phyloP scores from a whole-genome alignment of 805 yeast genomes.

The Yamadazyma laniorum region DNA sequence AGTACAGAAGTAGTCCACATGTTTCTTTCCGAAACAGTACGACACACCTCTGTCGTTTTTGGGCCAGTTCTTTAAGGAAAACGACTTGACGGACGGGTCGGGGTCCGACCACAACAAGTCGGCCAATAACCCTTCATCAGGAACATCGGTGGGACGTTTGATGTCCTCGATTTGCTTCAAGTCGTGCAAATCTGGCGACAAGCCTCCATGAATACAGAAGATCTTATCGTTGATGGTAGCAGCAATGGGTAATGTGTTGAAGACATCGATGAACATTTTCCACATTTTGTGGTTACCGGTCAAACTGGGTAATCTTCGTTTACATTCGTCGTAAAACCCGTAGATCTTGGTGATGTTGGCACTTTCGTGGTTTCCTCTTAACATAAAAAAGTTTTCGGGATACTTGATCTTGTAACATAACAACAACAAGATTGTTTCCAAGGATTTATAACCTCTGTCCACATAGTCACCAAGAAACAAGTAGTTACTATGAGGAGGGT shows the following conservation, averaged over 20 bases:
- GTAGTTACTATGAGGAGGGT: slow-evolving; percentile 56
- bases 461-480: slow-evolving; percentile 59
- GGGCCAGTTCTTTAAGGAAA: slow-evolving; percentile 57
- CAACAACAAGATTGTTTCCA: slow-evolving; percentile 52
- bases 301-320: slow-evolving; percentile 43
- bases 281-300: slow-evolving; percentile 41
- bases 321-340: slow-evolving; percentile 62
- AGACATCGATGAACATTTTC: slow-evolving; percentile 54
- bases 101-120: slow-evolving; percentile 87
- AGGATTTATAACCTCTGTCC: slow-evolving; percentile 57
- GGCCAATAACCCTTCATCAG: slow-evolving; percentile 73
- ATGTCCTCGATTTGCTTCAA: slow-evolving; percentile 69
- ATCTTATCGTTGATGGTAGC: slow-evolving; percentile 59
- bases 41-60: slow-evolving; percentile 84
- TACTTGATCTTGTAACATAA: slow-evolving; percentile 55
- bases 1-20: slow-evolving; percentile 66
- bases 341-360: slow-evolving; percentile 60
- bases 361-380: slow-evolving; percentile 59
- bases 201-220: slow-evolving; percentile 67
- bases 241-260: slow-evolving; percentile 59
- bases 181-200: slow-evolving; percentile 67
- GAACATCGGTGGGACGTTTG: slow-evolving; percentile 80
- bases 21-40: slow-evolving; percentile 70
- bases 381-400: slow-evolving; percentile 60
- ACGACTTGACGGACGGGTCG: slow-evolving; percentile 37